Percentiles rank a stretch among this genome's conserved stretches.
phyloP scores from a whole-genome alignment of 176 grass and related monocot species.

The Luzula sylvatica region DNA sequence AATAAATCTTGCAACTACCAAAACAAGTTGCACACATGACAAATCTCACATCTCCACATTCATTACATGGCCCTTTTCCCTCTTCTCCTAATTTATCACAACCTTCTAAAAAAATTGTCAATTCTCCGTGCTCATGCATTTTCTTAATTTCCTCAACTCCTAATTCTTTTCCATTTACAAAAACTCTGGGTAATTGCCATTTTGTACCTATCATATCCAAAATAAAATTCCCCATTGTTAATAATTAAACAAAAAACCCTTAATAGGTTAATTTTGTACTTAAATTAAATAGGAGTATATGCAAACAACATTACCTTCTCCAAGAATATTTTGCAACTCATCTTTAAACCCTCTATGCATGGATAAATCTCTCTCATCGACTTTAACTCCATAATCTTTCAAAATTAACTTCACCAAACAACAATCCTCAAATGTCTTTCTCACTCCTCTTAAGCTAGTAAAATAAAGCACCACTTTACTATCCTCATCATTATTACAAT shows the following conservation, averaged over 20 bases:
- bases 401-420: conserved; percentile 52
- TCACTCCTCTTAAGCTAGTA: conserved; percentile 79
- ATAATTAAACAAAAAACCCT: background rate
- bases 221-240: too few relatives aligned
- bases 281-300: background rate
- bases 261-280: background rate
- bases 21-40: conserved; percentile 79
- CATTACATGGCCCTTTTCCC: conserved; percentile 35
- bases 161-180: conserved; percentile 44
- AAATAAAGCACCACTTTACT: conserved; percentile 73
- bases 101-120: conserved; percentile 31
- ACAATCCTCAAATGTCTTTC: conserved; percentile 76
- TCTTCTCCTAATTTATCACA: conserved; percentile 28
- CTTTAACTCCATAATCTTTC: conserved; percentile 46
- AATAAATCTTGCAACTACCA: conserved; percentile 84
- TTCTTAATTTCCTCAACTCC: conserved; percentile 63
- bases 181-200: conserved; percentile 48
- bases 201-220: conserved; percentile 11
- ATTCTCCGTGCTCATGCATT: conserved; percentile 71
- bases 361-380: conserved; percentile 94
- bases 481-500: background rate
- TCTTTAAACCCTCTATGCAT: conserved; percentile 78
- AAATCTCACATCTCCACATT: conserved; percentile 70
- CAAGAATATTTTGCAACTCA: conserved; percentile 41
- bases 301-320: conserved; percentile 8